Percentiles rank a stretch among this genome's conserved stretches.
Evolutionary conservation across 257 asterid genomes (phyloP).

Genomic region (Fraxinus quadrangulata): DNA sequence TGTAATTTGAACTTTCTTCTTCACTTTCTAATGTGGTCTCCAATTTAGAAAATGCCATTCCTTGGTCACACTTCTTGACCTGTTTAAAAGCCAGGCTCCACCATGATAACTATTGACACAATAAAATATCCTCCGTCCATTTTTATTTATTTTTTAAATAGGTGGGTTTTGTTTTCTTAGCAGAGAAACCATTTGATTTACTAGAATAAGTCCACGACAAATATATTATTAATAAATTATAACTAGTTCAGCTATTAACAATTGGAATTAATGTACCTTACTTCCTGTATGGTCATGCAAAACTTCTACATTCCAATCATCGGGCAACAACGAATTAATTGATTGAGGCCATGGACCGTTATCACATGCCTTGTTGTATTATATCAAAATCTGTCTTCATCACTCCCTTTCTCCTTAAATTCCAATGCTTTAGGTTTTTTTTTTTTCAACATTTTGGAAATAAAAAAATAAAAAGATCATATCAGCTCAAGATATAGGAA

Average conservation of each 20-base stretch:
- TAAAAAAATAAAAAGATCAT: no score
- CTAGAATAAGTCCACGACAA: no score
- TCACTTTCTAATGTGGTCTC: conserved; percentile 28
- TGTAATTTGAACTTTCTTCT: conserved; percentile 8
- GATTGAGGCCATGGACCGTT: background rate
- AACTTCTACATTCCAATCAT: background rate
- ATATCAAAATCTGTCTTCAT: background rate
- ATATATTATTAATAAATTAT: no score
- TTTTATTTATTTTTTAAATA: no score
- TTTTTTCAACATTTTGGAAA: no score
- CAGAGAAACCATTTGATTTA: no score
- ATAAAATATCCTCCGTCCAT: no score
- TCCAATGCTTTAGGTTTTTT: background rate
- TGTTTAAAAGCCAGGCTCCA: no score
- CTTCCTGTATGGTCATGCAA: no score
- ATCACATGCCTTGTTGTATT: background rate
- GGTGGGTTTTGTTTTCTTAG: no score
- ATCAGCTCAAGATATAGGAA: no score
- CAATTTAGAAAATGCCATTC: background rate
- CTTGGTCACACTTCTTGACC: background rate
- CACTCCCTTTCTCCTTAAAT: background rate
- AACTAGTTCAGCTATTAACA: background rate
- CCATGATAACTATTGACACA: no score
- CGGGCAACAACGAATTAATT: background rate
- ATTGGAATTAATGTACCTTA: background rate